phyloP scores from a whole-genome alignment of 768 basidiomycete species.

The Mycena crocata region DNA sequence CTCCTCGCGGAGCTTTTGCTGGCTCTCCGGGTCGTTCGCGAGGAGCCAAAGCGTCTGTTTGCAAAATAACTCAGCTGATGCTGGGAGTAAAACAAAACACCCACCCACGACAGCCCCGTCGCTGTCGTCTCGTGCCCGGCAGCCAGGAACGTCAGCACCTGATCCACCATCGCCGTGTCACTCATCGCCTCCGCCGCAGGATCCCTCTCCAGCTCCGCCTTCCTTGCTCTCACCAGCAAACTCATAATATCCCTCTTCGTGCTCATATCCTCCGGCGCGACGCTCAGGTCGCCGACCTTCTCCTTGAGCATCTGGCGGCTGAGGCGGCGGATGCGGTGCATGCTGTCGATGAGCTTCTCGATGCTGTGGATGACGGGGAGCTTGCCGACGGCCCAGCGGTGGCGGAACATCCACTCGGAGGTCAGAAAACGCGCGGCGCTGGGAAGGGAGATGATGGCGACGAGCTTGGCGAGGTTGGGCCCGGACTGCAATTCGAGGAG shows the following conservation, averaged over 20 bases:
- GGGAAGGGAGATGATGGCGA: conserved; percentile 50
- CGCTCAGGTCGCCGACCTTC: conserved; percentile 50
- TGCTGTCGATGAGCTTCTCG: conserved; percentile 46
- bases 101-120: conserved; percentile 61
- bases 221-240: conserved; percentile 58
- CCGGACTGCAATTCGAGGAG: conserved; percentile 55
- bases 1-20: conserved; percentile 65
- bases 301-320: conserved; percentile 52
- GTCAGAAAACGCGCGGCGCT: conserved; percentile 44
- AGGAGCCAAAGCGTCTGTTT: conserved; percentile 64
- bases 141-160: conserved; percentile 64
- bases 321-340: conserved; percentile 59
- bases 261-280: conserved; percentile 48
- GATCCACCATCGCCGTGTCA: conserved; percentile 62
- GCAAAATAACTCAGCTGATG: conserved; percentile 18
- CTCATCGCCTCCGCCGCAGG: conserved; percentile 54
- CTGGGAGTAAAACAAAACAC: conserved; percentile 6
- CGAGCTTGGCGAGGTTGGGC: conserved; percentile 50
- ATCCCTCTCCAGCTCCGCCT: conserved; percentile 48
- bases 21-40: conserved; percentile 60
- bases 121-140: conserved; percentile 59
- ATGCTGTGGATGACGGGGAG: not conserved
- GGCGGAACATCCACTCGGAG: conserved; percentile 51
- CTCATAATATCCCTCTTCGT: conserved; percentile 65
- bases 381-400: conserved; percentile 47